Conservation (phyloP, 768 basidiomycete genomes). For the Hebeloma cylindrosporum region DNA sequence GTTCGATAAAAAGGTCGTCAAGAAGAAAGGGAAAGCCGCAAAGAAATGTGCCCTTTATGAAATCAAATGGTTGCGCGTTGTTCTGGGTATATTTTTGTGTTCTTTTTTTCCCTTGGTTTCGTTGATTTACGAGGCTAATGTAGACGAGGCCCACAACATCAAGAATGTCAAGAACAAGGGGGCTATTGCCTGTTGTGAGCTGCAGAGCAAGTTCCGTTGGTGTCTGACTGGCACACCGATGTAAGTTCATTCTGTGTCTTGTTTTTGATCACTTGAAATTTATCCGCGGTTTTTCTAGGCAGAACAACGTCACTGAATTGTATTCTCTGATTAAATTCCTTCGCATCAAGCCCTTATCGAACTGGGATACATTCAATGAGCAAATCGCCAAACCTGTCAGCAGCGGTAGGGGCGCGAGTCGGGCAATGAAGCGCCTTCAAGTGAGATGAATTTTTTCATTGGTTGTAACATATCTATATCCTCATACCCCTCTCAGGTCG, state of each 20-base stretch:
- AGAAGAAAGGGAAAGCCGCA: conserved; percentile 41
- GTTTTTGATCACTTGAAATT: conserved; percentile 34
- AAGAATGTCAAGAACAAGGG: conserved; percentile 82
- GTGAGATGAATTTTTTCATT: conserved; percentile 34
- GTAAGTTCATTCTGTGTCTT: conserved; percentile 33
- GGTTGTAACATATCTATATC: background rate
- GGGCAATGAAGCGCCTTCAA: conserved; percentile 84
- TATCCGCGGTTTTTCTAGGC: conserved; percentile 45
- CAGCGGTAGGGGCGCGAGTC: conserved; percentile 50
- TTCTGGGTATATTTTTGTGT: conserved; percentile 65
- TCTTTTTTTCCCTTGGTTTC: background rate
- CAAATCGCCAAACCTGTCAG: conserved; percentile 83
- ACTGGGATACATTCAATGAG: conserved; percentile 76
- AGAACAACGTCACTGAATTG: conserved; percentile 90
- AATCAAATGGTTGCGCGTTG: conserved; percentile 81
- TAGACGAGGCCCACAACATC: conserved; percentile 94
- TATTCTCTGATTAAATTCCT: conserved; percentile 90
- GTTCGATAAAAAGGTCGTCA: conserved; percentile 32
- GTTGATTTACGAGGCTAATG: background rate
- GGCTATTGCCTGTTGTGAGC: conserved; percentile 73
- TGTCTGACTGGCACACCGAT: conserved; percentile 84
- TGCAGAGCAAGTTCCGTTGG: conserved; percentile 84
- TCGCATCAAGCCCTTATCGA: conserved; percentile 75
- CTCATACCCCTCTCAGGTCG: conserved; percentile 44
- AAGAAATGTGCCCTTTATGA: conserved; percentile 73